Conservation (phyloP, 805 yeast species). For the Candida ponderosae region DNA sequence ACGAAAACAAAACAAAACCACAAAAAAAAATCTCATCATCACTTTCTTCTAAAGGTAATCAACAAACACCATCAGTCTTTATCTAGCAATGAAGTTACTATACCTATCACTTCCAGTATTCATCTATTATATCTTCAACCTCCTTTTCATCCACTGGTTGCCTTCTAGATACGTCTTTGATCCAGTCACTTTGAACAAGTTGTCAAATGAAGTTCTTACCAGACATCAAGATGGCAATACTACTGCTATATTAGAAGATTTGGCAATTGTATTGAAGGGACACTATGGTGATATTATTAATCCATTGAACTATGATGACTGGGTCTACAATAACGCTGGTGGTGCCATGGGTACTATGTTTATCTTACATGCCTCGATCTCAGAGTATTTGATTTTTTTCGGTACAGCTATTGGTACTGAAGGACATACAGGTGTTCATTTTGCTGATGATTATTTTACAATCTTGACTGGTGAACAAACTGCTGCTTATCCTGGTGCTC, state of each 20-base stretch:
- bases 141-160: constrained; percentile 52
- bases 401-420: constrained; percentile 94
- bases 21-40: too few species aligned
- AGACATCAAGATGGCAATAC: constrained; percentile 51
- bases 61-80: too few species aligned
- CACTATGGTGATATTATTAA: constrained; percentile 73
- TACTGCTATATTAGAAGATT: constrained; percentile 52
- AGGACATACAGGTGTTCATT: constrained; percentile 94
- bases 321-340: constrained; percentile 98
- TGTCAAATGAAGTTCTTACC: constrained; percentile 48
- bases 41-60: too few species aligned
- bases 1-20: too few species aligned
- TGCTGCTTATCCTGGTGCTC: constrained; percentile 62
- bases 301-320: constrained; percentile 65
- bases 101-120: constrained; percentile 18
- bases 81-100: constrained; percentile 11
- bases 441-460: constrained; percentile 96
- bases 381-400: constrained; percentile 88
- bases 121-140: constrained; percentile 28
- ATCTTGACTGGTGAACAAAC: constrained; percentile 73
- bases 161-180: constrained; percentile 71
- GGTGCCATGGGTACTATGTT: constrained; percentile 98
- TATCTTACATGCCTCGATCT: constrained; percentile 87
- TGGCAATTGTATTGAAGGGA: constrained; percentile 48
- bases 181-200: constrained; percentile 44